Conservation (phyloP, 352 stramenopile species). For the Thalassiosira mediterranea region DNA sequence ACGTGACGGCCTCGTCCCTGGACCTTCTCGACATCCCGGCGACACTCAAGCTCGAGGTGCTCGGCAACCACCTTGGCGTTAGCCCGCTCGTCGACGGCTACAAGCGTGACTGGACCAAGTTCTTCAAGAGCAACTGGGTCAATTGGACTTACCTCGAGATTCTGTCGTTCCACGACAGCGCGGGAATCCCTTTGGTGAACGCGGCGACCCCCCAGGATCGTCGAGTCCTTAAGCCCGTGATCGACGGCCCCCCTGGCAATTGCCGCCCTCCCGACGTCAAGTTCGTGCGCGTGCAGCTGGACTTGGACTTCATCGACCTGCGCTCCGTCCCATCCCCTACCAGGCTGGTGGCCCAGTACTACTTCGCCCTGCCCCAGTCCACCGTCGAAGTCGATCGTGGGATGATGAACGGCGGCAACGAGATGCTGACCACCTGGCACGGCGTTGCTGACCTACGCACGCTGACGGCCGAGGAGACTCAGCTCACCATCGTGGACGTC, state of each 20-base stretch:
- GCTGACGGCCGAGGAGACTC: neutral
- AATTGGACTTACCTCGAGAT: conserved; percentile 3
- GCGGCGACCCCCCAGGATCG: neutral
- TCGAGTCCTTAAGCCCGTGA: neutral
- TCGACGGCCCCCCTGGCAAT: neutral
- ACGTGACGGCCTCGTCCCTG: neutral
- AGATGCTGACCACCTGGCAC: neutral
- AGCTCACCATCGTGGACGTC: neutral
- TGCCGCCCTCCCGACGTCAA: conserved; percentile 6
- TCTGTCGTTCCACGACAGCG: conserved; percentile 2
- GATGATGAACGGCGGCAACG: neutral
- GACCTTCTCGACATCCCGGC: neutral
- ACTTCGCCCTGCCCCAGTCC: neutral
- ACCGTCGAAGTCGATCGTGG: neutral
- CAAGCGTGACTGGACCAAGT: conserved; percentile 1
- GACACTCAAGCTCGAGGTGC: neutral
- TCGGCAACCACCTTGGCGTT: neutral
- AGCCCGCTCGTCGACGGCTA: neutral
- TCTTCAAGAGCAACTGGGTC: conserved; percentile 1
- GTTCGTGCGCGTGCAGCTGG: conserved; percentile 12
- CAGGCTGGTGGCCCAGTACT: neutral
- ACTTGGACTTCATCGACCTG: conserved; percentile 11
- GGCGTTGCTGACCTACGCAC: neutral
- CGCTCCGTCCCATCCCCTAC: neutral
- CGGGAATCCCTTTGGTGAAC: neutral